Evolutionary conservation across 208 protist species (phyloP), one percentile per base, ranked within the genome.

Genomic region (Polymyxa betae): DNA sequence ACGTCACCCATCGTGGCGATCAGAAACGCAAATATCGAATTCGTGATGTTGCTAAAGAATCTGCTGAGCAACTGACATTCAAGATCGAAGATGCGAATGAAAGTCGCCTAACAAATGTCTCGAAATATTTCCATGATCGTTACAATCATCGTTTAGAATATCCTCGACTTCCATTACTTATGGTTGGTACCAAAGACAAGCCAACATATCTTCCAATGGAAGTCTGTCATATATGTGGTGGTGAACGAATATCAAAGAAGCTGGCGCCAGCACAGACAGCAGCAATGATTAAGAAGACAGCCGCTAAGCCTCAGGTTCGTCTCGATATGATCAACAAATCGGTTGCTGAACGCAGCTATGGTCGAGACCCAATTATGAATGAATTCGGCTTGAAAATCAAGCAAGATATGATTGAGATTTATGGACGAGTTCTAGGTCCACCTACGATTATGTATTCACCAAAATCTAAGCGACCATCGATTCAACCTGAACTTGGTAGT

Each of bases 311-410:
- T 16, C 16, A 66, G 20, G 29, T 66, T 29, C 54, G 54, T 66
- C 29, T 66, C 20, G 54, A 66, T 29, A 32, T 29, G 54, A 29
- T 66, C 54, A 66, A 66, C 54, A 66, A 66, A 29, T 16, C 54
- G 54, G 54, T 66, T 66, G 54, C 54, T 66, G 54, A 66, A 66
- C 54, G 54, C 54, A 66, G 54, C 54, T 66, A 66, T 29, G 20
- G 20, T 16, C 16, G 29, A 16, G 54, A 66, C 54, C 54, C 54
- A 16, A 29, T 29, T 32, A 16, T 66, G 29, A 29, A 16, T 66
- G 54, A 66, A 16, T 66, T 66, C 29, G 54, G 54, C 54, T 32
- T 66, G 20, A 66, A 66, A 66, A 29, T 66, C 20, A 29, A 66
- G 29, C 16, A 16, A 16, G 29, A 29, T 29, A 66, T 66, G n/a